Conservation (phyloP, 176 grass and related monocot species). For the Paspalum notatum region DNA sequence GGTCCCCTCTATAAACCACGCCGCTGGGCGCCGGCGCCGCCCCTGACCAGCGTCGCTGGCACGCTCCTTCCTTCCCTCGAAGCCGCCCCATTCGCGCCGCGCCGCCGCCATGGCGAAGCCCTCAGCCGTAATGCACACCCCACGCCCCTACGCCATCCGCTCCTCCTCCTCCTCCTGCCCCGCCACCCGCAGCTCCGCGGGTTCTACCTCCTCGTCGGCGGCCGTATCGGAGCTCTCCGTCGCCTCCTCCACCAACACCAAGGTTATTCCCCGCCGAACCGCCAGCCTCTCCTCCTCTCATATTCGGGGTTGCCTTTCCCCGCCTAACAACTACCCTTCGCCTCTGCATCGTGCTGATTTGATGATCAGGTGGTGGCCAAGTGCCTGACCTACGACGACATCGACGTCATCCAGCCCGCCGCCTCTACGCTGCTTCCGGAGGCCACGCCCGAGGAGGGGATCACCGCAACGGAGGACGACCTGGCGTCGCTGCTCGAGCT, state of each 20-base stretch:
- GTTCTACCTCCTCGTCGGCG: slow-evolving; percentile 10
- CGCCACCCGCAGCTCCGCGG: slow-evolving; percentile 2
- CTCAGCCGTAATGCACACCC: slow-evolving; percentile 25
- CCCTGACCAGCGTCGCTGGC: too few relatives aligned
- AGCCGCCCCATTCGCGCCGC: neutral
- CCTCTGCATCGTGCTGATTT: neutral
- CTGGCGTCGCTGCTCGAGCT: slow-evolving; percentile 32
- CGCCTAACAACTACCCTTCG: neutral
- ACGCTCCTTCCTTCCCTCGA: too few relatives aligned
- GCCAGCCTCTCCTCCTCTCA: neutral
- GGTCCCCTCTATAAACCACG: too few relatives aligned
- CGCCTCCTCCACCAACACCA: slow-evolving; percentile 26
- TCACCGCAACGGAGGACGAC: neutral
- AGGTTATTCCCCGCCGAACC: neutral
- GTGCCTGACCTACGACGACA: slow-evolving; percentile 41
- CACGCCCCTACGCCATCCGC: slow-evolving; percentile 34
- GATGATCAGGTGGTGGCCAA: slow-evolving; percentile 31
- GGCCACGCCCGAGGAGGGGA: neutral
- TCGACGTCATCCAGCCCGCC: neutral
- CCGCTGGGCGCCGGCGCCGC: too few relatives aligned
- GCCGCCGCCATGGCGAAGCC: slow-evolving; percentile 43
- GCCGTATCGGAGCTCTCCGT: slow-evolving; percentile 17
- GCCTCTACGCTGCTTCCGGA: neutral
- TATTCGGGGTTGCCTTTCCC: neutral
- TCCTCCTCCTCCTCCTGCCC: neutral